These are phyloP conservation scores for Crucibulum laeve DNA, from an alignment of 768 basidiomycete species.

Conservation along the genomic window DNA sequence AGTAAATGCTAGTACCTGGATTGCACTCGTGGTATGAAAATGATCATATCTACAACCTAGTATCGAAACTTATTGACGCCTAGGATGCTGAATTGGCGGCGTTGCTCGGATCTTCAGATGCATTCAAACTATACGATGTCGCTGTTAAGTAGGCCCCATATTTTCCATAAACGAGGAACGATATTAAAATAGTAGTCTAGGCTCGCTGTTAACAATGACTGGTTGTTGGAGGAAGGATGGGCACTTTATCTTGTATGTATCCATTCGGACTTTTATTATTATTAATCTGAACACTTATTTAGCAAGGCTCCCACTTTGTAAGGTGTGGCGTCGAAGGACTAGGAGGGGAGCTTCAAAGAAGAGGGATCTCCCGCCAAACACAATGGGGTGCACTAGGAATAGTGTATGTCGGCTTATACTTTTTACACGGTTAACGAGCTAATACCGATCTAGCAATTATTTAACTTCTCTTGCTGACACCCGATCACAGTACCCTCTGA, in stretches of 20 bases:
- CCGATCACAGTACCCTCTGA: slow-evolving; percentile 42
- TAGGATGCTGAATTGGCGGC: slow-evolving; percentile 73
- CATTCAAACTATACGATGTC: slow-evolving; percentile 63
- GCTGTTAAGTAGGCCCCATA: slow-evolving; percentile 53
- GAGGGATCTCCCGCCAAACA: slow-evolving; percentile 59
- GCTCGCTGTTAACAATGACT: slow-evolving; percentile 61
- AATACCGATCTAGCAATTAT: slow-evolving; percentile 33
- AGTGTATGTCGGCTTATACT: slow-evolving; percentile 38
- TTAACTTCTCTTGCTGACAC: slow-evolving; percentile 42
- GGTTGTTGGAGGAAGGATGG: slow-evolving; percentile 72
- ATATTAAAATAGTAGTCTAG: slow-evolving; percentile 22
- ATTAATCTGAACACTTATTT: slow-evolving; percentile 6
- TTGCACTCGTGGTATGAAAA: slow-evolving; percentile 55
- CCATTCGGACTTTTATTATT: background rate
- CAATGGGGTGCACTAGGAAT: slow-evolving; percentile 76
- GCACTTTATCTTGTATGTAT: slow-evolving; percentile 52
- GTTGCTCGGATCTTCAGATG: slow-evolving; percentile 47
- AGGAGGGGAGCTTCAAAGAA: slow-evolving; percentile 61
- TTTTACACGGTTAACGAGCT: background rate
- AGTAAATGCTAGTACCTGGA: slow-evolving; percentile 65
- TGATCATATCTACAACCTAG: background rate
- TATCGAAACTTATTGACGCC: background rate
- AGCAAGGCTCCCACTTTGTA: slow-evolving; percentile 73
- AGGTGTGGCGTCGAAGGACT: slow-evolving; percentile 62
- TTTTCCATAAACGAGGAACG: background rate